Conservation (phyloP, 768 basidiomycete species). For the Collybia sordida region DNA sequence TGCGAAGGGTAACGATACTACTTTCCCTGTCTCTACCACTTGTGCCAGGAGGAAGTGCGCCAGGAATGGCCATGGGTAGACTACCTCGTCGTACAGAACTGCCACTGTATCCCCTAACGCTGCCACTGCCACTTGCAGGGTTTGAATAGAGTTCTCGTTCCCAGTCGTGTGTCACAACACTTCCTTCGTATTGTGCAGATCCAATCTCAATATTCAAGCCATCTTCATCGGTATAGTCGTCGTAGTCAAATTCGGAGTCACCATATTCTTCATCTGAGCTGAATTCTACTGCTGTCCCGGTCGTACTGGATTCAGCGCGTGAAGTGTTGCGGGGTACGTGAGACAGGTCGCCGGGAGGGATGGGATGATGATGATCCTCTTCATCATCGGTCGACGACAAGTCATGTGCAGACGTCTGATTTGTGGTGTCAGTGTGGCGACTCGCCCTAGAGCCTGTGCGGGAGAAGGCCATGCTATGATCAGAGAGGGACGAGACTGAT, state of each 20-base stretch:
- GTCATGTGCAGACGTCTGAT: slow-evolving; percentile 33
- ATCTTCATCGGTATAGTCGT: slow-evolving; percentile 36
- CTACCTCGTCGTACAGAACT: slow-evolving; percentile 46
- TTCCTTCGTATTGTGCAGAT: slow-evolving; percentile 34
- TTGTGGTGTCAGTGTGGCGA: slow-evolving; percentile 29
- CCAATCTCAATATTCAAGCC: slow-evolving; percentile 37
- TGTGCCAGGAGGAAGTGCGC: slow-evolving; percentile 17
- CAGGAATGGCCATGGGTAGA: slow-evolving; percentile 61
- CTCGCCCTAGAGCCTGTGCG: slow-evolving; percentile 26
- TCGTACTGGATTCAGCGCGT: slow-evolving; percentile 23
- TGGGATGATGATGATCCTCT: slow-evolving; percentile 30
- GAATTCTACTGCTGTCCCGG: slow-evolving; percentile 32
- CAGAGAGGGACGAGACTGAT: slow-evolving; percentile 42
- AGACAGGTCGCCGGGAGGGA: slow-evolving; percentile 20
- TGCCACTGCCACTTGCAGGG: slow-evolving; percentile 21
- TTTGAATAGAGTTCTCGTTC: slow-evolving; percentile 21
- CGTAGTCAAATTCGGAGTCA: slow-evolving; percentile 33
- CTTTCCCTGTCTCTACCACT: slow-evolving; percentile 52
- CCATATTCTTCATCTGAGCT: slow-evolving; percentile 50
- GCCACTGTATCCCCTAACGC: slow-evolving; percentile 13
- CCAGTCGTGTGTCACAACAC: slow-evolving; percentile 20
- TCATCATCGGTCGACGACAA: slow-evolving; percentile 36
- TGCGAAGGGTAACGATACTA: slow-evolving; percentile 56
- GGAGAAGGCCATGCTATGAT: slow-evolving; percentile 30
- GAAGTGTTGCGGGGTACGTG: slow-evolving; percentile 17